A percentile compares a stretch with the other conserved stretches of the same genome.
These are phyloP conservation scores for Ophiostoma ulmi DNA, from an alignment of 2,329 filamentous ascomycete species.

Conservation along the genomic window DNA sequence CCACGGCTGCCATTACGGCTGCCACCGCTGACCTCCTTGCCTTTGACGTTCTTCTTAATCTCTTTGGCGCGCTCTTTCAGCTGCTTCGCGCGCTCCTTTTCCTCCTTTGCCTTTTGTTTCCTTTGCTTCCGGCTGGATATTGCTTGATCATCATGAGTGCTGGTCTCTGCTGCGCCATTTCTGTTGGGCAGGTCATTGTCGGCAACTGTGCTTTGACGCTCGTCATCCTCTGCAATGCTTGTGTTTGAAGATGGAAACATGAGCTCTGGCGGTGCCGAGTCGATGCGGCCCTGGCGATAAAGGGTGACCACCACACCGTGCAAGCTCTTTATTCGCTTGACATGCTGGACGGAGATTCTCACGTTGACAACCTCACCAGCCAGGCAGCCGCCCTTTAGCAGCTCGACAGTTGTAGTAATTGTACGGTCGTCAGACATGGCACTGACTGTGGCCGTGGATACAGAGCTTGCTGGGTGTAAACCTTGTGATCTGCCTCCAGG, in stretches of 20 bases:
- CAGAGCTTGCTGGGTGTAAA: not conserved
- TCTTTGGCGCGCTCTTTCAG: conserved; percentile 17
- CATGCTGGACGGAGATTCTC: conserved; percentile 77
- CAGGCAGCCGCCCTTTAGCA: conserved; percentile 76
- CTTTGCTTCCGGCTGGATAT: conserved; percentile 27
- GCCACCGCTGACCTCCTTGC: conserved; percentile 11
- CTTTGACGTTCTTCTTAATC: not conserved
- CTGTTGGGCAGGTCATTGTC: not conserved
- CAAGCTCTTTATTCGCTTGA: conserved; percentile 82
- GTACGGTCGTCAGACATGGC: conserved; percentile 60
- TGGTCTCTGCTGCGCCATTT: not conserved
- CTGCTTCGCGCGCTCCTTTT: conserved; percentile 22
- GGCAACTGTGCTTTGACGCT: not conserved
- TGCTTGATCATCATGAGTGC: not conserved
- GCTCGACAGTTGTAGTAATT: conserved; percentile 80
- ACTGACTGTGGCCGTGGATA: conserved; percentile 30
- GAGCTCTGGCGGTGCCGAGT: conserved; percentile 59
- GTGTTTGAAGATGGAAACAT: conserved; percentile 36
- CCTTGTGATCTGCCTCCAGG: conserved; percentile 1
- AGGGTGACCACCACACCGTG: conserved; percentile 90
- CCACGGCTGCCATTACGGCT: not conserved
- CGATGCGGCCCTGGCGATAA: conserved; percentile 84
- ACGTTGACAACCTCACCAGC: conserved; percentile 79
- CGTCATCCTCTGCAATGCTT: conserved; percentile 21
- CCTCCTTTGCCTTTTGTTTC: conserved; percentile 28